Percentiles rank a stretch among this genome's conserved stretches.
Conservation (phyloP, 371 early-diverging fungal genomes). For the Blakeslea trispora region DNA sequence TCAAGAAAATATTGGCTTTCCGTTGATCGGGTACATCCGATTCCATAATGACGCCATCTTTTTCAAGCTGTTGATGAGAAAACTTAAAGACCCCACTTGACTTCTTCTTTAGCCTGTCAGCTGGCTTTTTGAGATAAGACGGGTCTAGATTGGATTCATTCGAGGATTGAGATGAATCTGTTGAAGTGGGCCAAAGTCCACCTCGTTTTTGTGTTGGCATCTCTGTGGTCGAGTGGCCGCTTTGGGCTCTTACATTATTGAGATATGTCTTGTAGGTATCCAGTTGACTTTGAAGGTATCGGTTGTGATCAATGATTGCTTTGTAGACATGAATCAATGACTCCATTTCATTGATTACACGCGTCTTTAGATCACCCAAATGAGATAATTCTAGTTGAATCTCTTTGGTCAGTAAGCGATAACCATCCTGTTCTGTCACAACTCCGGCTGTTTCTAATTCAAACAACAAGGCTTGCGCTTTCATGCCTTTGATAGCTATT, state of each 20-base stretch:
- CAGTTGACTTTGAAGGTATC: conserved; percentile 80
- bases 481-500: conserved; percentile 83
- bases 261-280: conserved; percentile 91
- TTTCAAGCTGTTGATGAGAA: conserved; percentile 83
- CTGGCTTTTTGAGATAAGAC: conserved; percentile 35
- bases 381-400: conserved; percentile 78
- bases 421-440: conserved; percentile 65
- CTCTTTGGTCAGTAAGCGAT: conserved; percentile 78
- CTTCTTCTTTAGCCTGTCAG: conserved; percentile 47
- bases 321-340: conserved; percentile 80
- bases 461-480: conserved; percentile 80
- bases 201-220: not conserved
- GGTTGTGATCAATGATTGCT: conserved; percentile 89
- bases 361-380: conserved; percentile 80
- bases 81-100: conserved; percentile 68
- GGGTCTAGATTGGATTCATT: no score
- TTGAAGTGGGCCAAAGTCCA: conserved; percentile 40
- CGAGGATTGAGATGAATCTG: no score
- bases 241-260: conserved; percentile 86
- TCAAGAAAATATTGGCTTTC: conserved; percentile 78
- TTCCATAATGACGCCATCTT: conserved; percentile 87
- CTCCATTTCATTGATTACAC: conserved; percentile 70
- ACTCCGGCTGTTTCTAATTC: conserved; percentile 74
- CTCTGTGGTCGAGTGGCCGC: conserved; percentile 34
- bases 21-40: conserved; percentile 87